Conservation (phyloP, 78 protist species). For the Chrysochromulina tobinii region DNA sequence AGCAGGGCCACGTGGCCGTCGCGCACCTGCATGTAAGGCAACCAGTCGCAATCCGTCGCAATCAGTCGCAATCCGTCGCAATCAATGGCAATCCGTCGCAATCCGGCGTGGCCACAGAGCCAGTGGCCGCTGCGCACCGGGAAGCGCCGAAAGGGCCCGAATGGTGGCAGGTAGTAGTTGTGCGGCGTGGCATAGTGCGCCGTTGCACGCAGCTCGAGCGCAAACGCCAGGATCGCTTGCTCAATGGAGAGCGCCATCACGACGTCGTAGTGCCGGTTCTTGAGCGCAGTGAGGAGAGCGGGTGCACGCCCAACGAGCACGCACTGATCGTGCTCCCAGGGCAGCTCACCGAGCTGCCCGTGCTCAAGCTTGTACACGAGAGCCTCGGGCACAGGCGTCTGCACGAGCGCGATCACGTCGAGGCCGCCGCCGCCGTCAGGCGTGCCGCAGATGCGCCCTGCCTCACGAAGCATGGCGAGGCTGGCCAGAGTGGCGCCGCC, state of each 20-base stretch:
- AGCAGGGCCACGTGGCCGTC: not conserved
- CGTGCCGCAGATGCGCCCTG: not conserved
- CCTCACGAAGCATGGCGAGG: not conserved
- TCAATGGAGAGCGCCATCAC: not conserved
- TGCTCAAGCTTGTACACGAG: not conserved
- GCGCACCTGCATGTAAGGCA: not conserved
- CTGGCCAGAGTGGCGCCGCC: constrained; percentile 12
- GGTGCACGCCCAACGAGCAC: not conserved
- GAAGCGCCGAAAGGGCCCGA: not conserved
- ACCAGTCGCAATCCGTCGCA: not conserved
- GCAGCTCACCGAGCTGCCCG: not conserved
- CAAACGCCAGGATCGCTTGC: not conserved
- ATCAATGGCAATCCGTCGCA: too few relatives aligned
- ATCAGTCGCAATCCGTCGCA: too few relatives aligned
- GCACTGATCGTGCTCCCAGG: not conserved
- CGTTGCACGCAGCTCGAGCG: not conserved
- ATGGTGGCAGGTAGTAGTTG: constrained; percentile 13
- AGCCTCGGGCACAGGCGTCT: not conserved
- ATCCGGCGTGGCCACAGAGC: too few relatives aligned
- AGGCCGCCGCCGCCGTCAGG: too few relatives aligned
- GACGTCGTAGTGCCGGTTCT: not conserved
- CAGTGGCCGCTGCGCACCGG: too few relatives aligned
- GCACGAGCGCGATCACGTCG: not conserved
- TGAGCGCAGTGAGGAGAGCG: not conserved
- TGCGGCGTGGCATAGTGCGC: not conserved